Base-by-base conservation (phyloP, 805 yeast species). In the Candida boleticola region DNA sequence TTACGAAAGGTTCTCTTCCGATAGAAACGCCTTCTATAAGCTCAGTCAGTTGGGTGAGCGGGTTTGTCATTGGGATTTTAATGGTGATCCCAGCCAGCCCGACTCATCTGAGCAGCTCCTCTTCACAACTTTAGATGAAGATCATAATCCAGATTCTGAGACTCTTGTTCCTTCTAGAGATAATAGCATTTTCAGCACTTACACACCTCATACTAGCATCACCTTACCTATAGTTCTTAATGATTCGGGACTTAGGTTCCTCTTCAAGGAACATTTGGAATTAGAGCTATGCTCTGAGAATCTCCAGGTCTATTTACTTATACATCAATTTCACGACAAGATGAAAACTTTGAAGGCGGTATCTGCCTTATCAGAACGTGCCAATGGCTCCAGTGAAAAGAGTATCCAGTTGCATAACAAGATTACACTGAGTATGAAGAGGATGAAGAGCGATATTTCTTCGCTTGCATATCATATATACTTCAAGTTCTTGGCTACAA, bases 161-260 rank as follows among this genome's bases (percentile, higher is more conserved):
- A 10, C 42, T 19, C 13, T 20, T 5, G 20, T 22, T 21, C 29
- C 27, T 20, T 9, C 16, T 4, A 5, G 29, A 22, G 20, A 35
- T n/a, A 6, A 11, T 16, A 35, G 38, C 23, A 3, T 29, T 7
- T n/a, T 11, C 13, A 29, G 32, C 32, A 11, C 32, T 14, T 7
- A 14, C 17, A 14, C 6, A 11, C 6, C 32, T 6, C 7, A 17
- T 14, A 4, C 5, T 10, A 13, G 22, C 18, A 18, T 38, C 14
- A 29, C 13, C 10, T 53, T 78, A 18, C 61, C 66, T 25, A 71
- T 71, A 6, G 68, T 83, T 3, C 55, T 89, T 7, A 61, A 63
- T 7, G 96, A 89, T 57, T 95, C 96, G 0, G 96, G 93, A 0
- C 64, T 83, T 66, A 70, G 84, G 41, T 79, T 77, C 41, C 60